These are phyloP conservation scores for Exophiala dermatitidis DNA, from an alignment of 2,329 filamentous ascomycete species.

Conservation along the genomic window DNA sequence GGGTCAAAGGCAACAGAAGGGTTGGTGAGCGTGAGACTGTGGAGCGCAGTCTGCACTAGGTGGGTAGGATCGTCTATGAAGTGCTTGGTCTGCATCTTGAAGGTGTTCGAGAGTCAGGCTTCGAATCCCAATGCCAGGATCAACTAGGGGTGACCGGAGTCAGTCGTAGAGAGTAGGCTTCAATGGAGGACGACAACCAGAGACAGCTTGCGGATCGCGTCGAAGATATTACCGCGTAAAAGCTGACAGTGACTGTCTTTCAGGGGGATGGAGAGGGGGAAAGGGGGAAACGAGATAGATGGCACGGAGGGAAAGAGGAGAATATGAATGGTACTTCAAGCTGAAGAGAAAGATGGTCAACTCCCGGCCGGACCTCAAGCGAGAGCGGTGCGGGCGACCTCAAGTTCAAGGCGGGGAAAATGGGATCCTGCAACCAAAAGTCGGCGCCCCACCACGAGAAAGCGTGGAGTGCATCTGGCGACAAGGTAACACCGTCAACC, in stretches of 20 bases:
- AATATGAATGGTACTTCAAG: neutral
- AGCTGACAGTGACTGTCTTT: no score
- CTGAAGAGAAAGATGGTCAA: neutral
- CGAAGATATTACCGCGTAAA: no score
- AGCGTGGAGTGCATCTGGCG: neutral
- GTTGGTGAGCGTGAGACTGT: conserved; percentile 73
- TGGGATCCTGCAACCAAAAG: neutral
- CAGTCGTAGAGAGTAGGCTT: no score
- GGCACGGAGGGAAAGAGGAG: neutral
- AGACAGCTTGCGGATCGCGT: no score
- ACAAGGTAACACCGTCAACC: no score
- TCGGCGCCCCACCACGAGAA: neutral
- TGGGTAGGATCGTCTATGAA: conserved; percentile 41
- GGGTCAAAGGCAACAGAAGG: conserved; percentile 72
- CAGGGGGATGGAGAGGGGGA: neutral
- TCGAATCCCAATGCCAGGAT: neutral
- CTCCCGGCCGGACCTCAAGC: neutral
- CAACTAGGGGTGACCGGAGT: no score
- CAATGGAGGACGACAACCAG: no score
- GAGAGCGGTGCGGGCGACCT: neutral
- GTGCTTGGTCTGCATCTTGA: conserved; percentile 8
- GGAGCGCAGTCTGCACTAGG: conserved; percentile 69
- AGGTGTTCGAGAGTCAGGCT: neutral
- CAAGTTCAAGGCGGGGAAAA: neutral
- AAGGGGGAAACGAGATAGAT: neutral